Base-by-base conservation (phyloP, 2,329 filamentous ascomycete species). In the Diatrype stigma region DNA sequence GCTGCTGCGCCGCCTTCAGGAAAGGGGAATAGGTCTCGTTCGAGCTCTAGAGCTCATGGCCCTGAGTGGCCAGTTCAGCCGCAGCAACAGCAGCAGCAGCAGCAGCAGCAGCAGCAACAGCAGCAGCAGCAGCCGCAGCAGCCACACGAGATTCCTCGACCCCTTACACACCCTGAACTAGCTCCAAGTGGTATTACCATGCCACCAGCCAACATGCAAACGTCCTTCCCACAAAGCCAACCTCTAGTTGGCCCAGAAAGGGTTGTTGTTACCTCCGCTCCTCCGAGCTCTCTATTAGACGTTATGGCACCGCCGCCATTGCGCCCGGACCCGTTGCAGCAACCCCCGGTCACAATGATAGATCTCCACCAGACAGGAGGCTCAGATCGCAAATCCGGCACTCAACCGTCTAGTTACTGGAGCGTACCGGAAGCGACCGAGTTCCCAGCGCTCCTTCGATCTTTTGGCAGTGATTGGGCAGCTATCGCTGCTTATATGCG, bases 361-460 rank as follows among this genome's bases (percentile, higher is more conserved):
- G 80, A 81, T 53, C 63, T 81, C 46, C 60, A 69, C 2, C 73
- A 74, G 53, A 60, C 65, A 22, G 49, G 68, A 14, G 70, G 70
- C 37, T 66, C 70, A 34, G 79, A 84, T 58, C 77, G 79, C 42
- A 80, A 79, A 52, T 68, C 71, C 10, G 75, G 75, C 21, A 72
- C 72, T 50, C 84, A 85, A 57, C 82, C 86, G 14, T 90, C 87
- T 1, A 93, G 89, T 67, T 94, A 94, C 67, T 94, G 89, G 89
- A 93, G 89, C 61, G 89, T 93, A 21, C 87, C 86, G 1, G 89
- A 94, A 70, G 79, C 86, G 49, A 86, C 79, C 45, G 89, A 92
- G 62, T 94, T 94, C 67, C 84, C 86, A 34, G 80, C 78, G 50
- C 77, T 90, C 51, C 75, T 94, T 45, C 79, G 77, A 47, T 80